Evolutionary conservation across 768 basidiomycete species (phyloP), one percentile per base, ranked within the genome.

Genomic region (Suillus plorans): DNA sequence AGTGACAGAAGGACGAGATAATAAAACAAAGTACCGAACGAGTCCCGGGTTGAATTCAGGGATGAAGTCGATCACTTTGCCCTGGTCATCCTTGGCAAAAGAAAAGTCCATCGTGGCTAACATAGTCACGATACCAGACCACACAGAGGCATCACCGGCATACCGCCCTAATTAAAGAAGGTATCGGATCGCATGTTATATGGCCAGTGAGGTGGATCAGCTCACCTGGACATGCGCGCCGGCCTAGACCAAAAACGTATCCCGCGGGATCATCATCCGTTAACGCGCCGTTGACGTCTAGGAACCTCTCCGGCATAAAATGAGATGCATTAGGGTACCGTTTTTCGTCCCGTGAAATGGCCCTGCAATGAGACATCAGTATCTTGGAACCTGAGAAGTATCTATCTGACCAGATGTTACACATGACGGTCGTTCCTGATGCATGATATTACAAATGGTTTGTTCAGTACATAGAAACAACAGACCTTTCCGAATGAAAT

Each of bases 401-500:
- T 16, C 6, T 36, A 41, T 37, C 62, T 25, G 5, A 58, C 62
- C 62, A 63, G 22, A 4, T 44, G 16, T 60, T 63, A 39, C 58
- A 37, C 4, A 58, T n/a, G 16, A 63, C 37, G 34, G 55, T 63
- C 10, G 36, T 58, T 37, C 63, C 63, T 64, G 14, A 34, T 55
- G 2, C 13, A 34, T 5, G 10, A 34, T 13, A 7, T 55, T 55
- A 55, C 18, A 55, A 5, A 34, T 34, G 18, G 13, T n/a, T n/a
- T n/a, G 20, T 1, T 34, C 5, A 34, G 9, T 34, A 5, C 5
- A 55, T 18, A 34, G 6, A 20, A n/a, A 55, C 20, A 13, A 44
- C 20, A 12, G 57, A 49, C 85, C 85, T 63, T 78, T 77, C 3
- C 86, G 86, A 45, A 88, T 87, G 8, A 83, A 72, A 64, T 81